A percentile compares a stretch with the other conserved stretches of the same genome.
Conservation (phyloP, 2,329 filamentous ascomycete genomes). For the Fusarium sp. region DNA sequence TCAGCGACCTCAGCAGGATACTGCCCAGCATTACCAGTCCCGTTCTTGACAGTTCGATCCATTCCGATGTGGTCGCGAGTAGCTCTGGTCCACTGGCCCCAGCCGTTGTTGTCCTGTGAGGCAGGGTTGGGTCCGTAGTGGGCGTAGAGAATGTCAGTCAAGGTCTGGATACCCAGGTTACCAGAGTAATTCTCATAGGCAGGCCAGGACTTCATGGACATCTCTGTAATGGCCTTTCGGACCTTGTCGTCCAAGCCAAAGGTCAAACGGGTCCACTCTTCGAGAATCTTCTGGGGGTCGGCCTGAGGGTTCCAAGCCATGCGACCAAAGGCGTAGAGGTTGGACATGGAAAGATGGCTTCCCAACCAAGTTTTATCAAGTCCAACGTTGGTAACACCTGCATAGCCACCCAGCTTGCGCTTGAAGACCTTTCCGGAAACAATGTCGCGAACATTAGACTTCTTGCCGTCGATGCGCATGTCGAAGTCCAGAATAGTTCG, state of each 20-base stretch:
- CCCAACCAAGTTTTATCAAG: conserved; percentile 76
- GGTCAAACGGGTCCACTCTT: conserved; percentile 76
- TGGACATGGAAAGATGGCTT: conserved; percentile 76
- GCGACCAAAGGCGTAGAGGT: conserved; percentile 76
- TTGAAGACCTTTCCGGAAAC: conserved; percentile 70
- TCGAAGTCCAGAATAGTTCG: conserved; percentile 76
- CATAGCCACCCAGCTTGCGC: conserved; percentile 69
- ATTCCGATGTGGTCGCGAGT: conserved; percentile 72
- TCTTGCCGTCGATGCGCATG: conserved; percentile 67
- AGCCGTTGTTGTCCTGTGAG: conserved; percentile 74
- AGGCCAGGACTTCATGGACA: conserved; percentile 77
- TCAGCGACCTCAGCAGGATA: conserved; percentile 72
- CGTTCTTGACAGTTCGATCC: conserved; percentile 77
- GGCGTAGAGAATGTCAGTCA: conserved; percentile 76
- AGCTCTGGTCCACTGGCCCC: conserved; percentile 78
- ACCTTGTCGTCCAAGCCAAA: conserved; percentile 68
- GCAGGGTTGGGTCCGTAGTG: conserved; percentile 72
- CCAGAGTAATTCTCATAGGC: conserved; percentile 78
- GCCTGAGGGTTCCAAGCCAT: conserved; percentile 72
- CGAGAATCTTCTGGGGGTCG: conserved; percentile 60
- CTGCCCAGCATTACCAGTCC: conserved; percentile 74
- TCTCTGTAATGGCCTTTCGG: conserved; percentile 68
- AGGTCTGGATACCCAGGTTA: conserved; percentile 76
- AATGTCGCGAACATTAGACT: conserved; percentile 70
- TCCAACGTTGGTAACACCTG: conserved; percentile 76